Evolutionary conservation across 2,329 filamentous ascomycete species (phyloP).

Genomic region (Phyllosticta capitalensis): DNA sequence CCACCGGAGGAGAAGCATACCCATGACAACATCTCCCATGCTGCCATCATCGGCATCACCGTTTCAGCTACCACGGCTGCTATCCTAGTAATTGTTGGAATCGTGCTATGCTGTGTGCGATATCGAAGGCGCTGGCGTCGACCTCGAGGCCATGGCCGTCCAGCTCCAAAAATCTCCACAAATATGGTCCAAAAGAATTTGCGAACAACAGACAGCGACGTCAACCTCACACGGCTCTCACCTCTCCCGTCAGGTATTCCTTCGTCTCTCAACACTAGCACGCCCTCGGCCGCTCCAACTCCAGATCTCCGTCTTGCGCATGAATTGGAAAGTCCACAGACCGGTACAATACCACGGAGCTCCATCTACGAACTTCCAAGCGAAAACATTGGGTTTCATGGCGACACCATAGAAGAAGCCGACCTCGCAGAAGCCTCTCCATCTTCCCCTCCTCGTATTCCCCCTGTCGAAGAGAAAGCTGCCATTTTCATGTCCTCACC

Average conservation of each 20-base stretch:
- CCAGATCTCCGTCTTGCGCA: neutral
- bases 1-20: neutral
- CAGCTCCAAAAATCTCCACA: neutral
- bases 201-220: neutral
- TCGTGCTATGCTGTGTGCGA: neutral
- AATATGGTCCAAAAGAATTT: neutral
- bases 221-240: neutral
- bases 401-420: neutral
- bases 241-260: neutral
- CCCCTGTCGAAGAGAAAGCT: neutral
- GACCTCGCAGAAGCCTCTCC: neutral
- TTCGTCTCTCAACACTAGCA: neutral
- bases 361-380: conserved; percentile 4
- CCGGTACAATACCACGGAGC: neutral
- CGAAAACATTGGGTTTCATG: neutral
- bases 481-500: neutral
- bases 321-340: neutral
- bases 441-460: neutral
- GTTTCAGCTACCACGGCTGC: neutral
- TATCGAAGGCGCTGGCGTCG: neutral
- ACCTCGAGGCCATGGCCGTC: neutral
- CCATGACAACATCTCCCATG: neutral
- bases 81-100: neutral
- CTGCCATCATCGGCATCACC: neutral
- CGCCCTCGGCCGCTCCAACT: neutral